A percentile compares a stretch with the other conserved stretches of the same genome.
Evolutionary conservation across 257 asterid species (phyloP).

Genomic region (Rubia yunnanensis): DNA sequence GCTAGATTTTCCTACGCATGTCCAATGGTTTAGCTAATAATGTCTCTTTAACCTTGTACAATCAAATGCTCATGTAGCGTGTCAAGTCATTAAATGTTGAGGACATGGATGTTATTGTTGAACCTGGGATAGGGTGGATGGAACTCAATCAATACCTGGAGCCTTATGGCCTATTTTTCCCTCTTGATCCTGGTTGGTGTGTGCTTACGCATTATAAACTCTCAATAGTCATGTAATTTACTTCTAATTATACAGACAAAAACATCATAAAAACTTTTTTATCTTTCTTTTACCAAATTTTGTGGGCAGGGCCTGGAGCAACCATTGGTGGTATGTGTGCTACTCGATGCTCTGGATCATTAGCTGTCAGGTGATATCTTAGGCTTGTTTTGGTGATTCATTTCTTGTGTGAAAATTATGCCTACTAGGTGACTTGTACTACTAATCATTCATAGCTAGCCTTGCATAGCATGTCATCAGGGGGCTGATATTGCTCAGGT

Average conservation of each 20-base stretch:
- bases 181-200: constrained; percentile 87
- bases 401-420: neutral
- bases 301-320: constrained; percentile 89
- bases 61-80: constrained; percentile 35
- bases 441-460: neutral
- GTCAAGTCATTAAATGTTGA: constrained; percentile 64
- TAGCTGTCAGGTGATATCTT: constrained; percentile 81
- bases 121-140: constrained; percentile 99
- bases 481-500: too few relatives aligned
- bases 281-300: neutral
- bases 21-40: neutral
- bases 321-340: constrained; percentile 99
- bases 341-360: constrained; percentile 98
- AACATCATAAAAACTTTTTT: neutral
- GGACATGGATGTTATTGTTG: constrained; percentile 98
- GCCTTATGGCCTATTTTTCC: constrained; percentile 93
- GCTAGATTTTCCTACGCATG: neutral
- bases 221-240: neutral
- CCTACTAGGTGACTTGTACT: neutral
- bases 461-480: neutral
- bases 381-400: neutral
- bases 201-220: constrained; percentile 9
- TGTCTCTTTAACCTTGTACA: constrained; percentile 20
- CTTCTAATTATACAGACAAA: neutral
- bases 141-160: constrained; percentile 91